Base-by-base conservation (phyloP, 805 yeast genomes). In the Dipodascus albidus region DNA sequence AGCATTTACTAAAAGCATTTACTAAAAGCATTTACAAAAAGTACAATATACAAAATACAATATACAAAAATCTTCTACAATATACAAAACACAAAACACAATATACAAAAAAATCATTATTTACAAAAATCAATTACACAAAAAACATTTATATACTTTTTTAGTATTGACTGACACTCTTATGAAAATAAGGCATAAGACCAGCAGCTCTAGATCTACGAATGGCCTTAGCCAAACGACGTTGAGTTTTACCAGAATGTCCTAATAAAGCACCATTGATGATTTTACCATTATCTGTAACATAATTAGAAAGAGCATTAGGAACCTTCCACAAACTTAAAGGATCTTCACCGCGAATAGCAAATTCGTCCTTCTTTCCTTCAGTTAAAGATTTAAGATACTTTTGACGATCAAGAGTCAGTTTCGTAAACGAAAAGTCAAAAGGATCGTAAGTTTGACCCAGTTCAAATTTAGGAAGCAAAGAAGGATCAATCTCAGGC, bases 201-300 rank as follows among this genome's bases (percentile, higher is more conserved):
- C 96, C 97, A 53, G 84, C 81, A 2, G 85, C 81, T 64, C 91
- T 80, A 15, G 90, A 82, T 60, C 96, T 77, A 64, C 85, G 81
- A 49, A 89, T 76, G 17, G 96, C 95, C 60, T 80, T 84, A 1
- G 89, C 74, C 60, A 89, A 69, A 60, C 77, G 74, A 62, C 79
- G 80, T 65, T 89, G 96, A 62, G 84, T 85, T 58, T 72, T 74
- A 9, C 77, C 76, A 42, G 72, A 76, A 57, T 87, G 75, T 2
- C 91, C 89, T 1, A 88, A 82, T 15, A 80, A 78, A 52, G 80
- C 80, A 55, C 91, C 77, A 20, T 88, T 86, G 52, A 82, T 70
- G 48, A 89, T 87, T 62, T 80, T 82, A 17, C 97, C 97, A 3
- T 87, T 80, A 20, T 82, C 68, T 4, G 85, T 73, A 53, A 88